Base-by-base conservation (phyloP, 371 early-diverging fungal genomes). In the Actinomortierella wolfii region DNA sequence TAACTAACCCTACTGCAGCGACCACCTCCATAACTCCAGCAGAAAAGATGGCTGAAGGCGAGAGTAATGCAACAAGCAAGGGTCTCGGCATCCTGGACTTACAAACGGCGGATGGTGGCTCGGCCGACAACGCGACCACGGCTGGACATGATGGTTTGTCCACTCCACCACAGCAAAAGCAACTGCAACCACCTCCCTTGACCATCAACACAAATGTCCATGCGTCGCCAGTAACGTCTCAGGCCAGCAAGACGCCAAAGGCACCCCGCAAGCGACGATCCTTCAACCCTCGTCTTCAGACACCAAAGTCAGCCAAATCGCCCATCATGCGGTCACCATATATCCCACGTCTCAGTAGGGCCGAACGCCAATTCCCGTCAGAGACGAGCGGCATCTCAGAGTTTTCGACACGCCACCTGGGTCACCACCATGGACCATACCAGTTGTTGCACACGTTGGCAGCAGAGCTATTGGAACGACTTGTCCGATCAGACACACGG, bases 401-500 rank as follows among this genome's bases (percentile, higher is more conserved):
- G 25, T 61, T 78, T 17, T 63, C 74, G 43, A 63, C 74, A 11
- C 52, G 64, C 8, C 66, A 66, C n/a, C 56, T 77, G 24, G 79
- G 79, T 48, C 57, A 56, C 26, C 71, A 59, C 28, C 71, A 69
- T 14, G 73, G 64, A 28, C 79, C 78, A 6, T 78, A 78, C 40
- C 77, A 69, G 45, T 26, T 64, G 18, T 61, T 79, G 25, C 73
- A 80, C 40, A 77, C 68, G 3, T 62, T 64, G 13, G 58, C 63
- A 13, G 53, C 53, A 8, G 57, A 74, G 23, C 59, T 76, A 0
- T 48, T 82, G 34, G 81, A 85, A 52, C 67, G 87, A 13, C 40
- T 86, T 29, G 62, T 79, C n/a, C 78, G 79, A 6, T 83, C 86
- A 0, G 86, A 87, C 41, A 83, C 85, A 5, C 71, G 86, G 45